These are phyloP conservation scores for Xylaria sp. DNA, from an alignment of 2,329 filamentous ascomycete genomes.

Conservation along the genomic window DNA sequence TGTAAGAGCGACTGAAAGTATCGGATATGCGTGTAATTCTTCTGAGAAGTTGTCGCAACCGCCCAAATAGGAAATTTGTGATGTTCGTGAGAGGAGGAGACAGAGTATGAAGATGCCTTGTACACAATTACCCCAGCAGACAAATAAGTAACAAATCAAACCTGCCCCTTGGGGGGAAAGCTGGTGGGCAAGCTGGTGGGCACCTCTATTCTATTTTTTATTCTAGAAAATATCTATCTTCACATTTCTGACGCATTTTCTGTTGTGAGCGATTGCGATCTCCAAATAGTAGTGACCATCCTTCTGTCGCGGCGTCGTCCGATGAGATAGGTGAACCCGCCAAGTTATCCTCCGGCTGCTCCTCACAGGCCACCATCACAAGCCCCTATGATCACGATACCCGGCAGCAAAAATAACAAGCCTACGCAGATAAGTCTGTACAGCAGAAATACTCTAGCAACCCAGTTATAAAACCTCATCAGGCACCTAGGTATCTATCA, in stretches of 20 bases:
- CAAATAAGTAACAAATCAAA: background rate
- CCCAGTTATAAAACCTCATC: background rate
- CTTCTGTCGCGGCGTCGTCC: too few relatives aligned
- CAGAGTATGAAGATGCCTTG: background rate
- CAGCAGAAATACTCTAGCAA: background rate
- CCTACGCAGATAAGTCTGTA: background rate
- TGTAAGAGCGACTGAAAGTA: background rate
- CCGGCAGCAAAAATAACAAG: background rate
- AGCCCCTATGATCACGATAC: too few relatives aligned
- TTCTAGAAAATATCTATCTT: too few relatives aligned
- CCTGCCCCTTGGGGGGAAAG: too few relatives aligned
- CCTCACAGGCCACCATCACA: background rate
- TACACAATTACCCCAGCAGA: background rate
- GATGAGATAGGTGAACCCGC: background rate
- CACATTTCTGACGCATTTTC: background rate
- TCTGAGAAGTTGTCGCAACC: constrained; percentile 7
- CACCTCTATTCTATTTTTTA: too few relatives aligned
- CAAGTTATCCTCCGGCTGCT: background rate
- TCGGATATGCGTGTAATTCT: background rate
- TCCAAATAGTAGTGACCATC: background rate
- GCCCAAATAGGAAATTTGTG: constrained; percentile 16
- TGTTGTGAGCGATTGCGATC: background rate
- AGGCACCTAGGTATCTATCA: too few relatives aligned
- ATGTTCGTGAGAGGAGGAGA: background rate
- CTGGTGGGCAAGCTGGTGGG: too few relatives aligned